Evolutionary conservation across 257 asterid genomes (phyloP).

Genomic region (Primulina eburnea): DNA sequence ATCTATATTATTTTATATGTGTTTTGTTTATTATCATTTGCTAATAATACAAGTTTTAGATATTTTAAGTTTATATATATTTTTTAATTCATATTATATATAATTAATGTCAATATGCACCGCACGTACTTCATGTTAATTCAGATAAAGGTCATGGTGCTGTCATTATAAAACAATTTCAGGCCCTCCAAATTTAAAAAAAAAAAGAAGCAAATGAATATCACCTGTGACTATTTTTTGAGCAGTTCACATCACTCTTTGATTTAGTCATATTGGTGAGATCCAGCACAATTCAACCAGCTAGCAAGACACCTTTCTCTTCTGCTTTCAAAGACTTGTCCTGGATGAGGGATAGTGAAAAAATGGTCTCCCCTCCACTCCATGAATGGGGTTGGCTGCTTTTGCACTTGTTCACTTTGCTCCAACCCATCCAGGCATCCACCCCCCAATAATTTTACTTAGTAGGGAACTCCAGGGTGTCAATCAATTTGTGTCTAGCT

Average conservation of each 20-base stretch:
- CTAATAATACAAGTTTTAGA: too few species aligned
- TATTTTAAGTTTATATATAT: too few species aligned
- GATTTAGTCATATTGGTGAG: conserved; percentile 22
- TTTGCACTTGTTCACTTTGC: neutral
- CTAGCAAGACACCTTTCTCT: conserved; percentile 16
- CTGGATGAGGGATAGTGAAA: neutral
- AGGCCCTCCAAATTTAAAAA: conserved; percentile 11
- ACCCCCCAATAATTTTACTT: too few species aligned
- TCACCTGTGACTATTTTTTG: conserved; percentile 31
- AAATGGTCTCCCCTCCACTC: neutral
- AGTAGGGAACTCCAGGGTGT: neutral
- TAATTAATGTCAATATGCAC: too few species aligned
- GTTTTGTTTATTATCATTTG: too few species aligned
- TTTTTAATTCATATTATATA: too few species aligned
- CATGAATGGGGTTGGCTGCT: neutral
- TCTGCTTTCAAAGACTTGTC: neutral
- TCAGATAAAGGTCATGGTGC: conserved; percentile 12
- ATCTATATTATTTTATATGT: too few species aligned
- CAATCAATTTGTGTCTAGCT: too few species aligned
- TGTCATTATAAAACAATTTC: neutral
- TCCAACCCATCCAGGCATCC: neutral
- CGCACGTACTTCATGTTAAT: neutral
- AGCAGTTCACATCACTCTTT: conserved; percentile 30
- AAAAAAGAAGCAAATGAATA: conserved; percentile 6
- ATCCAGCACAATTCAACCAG: conserved; percentile 23